Evolutionary conservation across 1,284 basidiomycete genomes (phyloP), one percentile per base, ranked within the genome.

Genomic region (Rhodotorula glutinis): DNA sequence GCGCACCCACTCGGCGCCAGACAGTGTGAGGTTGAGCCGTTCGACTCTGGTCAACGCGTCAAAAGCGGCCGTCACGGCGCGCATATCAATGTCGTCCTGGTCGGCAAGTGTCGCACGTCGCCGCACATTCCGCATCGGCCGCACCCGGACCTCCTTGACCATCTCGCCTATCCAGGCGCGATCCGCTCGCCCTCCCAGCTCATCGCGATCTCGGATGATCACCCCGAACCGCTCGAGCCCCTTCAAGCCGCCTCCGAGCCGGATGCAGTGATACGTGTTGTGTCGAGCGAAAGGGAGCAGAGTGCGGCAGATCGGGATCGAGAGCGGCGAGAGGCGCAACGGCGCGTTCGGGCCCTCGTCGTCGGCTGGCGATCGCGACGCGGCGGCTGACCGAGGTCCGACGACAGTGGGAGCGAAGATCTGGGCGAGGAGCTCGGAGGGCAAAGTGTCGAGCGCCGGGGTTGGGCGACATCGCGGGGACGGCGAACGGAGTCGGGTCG

Each of bases 351-450:
- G 19, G 19, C 25, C 25, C 17, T 33, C 30, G 30, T 9, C 25
- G 30, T 14, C 19, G 19, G 17, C 21, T 17, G 46, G 29, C 17
- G 53, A 11, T 10, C 23, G 49, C 33, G 4, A 16, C 17, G 29
- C 41, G 2, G 4, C 16, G 9, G 25, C 40, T 3, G 38, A 38
- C n/a, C n/a, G 23, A 46, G 25, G 33, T 7, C 33, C 33, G 33
- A 38, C 43, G 23, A 14, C 54, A 25, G 49, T 21, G 25, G 44
- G 56, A 16, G 46, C 10, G 23, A 60, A 60, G 58, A 60, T 55
- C 38, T 38, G 11, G 8, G 29, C 5, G 53, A 62, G 60, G 53
- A 56, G 53, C 27, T 62, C 53, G 53, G 53, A 33, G 3, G 60
- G 60, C 46, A 62, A 33, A 17, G 30, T 13, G 25, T 33, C 13